Evolutionary conservation across 2,329 filamentous ascomycete genomes (phyloP).

Genomic region (Thyridium curvatum): DNA sequence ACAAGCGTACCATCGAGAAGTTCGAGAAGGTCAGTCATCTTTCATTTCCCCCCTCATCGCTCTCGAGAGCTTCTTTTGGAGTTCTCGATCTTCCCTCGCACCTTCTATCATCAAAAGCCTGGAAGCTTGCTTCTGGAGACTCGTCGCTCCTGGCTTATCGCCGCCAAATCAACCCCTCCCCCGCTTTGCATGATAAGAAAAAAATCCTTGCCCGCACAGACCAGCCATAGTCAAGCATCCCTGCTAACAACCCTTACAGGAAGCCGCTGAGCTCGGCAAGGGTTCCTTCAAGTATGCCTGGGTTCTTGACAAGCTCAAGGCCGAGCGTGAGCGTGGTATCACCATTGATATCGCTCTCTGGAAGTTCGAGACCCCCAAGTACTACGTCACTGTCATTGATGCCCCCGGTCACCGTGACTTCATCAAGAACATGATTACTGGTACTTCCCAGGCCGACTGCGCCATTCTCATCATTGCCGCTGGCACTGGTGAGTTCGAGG

Average conservation of each 20-base stretch:
- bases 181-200: no score
- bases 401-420: constrained; percentile 99
- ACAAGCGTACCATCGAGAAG: constrained; percentile 99
- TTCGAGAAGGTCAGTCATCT: constrained; percentile 89
- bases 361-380: constrained; percentile 99
- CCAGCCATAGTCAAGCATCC: no score
- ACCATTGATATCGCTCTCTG: constrained; percentile 99
- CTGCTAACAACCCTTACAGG: constrained; percentile 46
- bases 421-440: constrained; percentile 99
- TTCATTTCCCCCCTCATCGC: constrained; percentile 7
- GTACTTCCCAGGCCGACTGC: constrained; percentile 99
- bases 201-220: no score
- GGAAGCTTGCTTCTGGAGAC: no score
- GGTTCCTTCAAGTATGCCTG: constrained; percentile 99
- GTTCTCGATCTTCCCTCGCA: background rate
- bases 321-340: constrained; percentile 97
- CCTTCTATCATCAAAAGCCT: no score
- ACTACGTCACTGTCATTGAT: constrained; percentile 97
- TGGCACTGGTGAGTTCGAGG: constrained; percentile 99
- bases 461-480: constrained; percentile 99
- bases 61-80: constrained; percentile 14
- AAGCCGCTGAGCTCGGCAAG: constrained; percentile 99
- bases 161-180: no score
- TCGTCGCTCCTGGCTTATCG: no score
- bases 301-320: constrained; percentile 99